phyloP scores from a whole-genome alignment of 352 stramenopile genomes.

The Phytophthora pini region DNA sequence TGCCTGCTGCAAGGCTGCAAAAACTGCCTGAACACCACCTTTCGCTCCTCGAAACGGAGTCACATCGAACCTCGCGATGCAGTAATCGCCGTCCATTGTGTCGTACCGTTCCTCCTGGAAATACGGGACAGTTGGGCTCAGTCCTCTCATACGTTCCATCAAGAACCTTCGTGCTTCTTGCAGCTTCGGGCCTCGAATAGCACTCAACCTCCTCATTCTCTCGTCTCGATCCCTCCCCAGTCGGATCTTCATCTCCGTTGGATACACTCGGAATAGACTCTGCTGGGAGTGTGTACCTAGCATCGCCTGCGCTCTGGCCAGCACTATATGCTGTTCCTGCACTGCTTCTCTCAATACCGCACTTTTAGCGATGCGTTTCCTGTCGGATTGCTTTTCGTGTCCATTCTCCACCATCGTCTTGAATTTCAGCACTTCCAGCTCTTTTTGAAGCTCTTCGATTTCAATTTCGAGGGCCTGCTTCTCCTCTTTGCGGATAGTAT shows the following conservation, averaged over 20 bases:
- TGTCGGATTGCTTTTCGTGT: constrained; percentile 14
- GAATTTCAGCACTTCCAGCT: constrained; percentile 48
- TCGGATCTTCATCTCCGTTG: constrained; percentile 43
- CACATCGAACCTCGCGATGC: constrained; percentile 60
- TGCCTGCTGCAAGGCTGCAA: constrained; percentile 54
- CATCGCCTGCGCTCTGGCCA: constrained; percentile 40
- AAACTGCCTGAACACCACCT: constrained; percentile 52
- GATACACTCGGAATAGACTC: constrained; percentile 32
- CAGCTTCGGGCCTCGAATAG: constrained; percentile 40
- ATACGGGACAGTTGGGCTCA: constrained; percentile 36
- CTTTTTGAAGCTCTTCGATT: constrained; percentile 37
- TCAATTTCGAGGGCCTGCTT: constrained; percentile 38
- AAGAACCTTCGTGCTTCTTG: constrained; percentile 40
- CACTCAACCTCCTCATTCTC: constrained; percentile 35
- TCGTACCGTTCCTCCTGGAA: constrained; percentile 57
- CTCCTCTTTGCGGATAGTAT: constrained; percentile 56
- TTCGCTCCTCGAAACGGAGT: constrained; percentile 49
- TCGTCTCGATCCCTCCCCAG: constrained; percentile 36
- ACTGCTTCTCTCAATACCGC: constrained; percentile 37
- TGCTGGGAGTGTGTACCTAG: constrained; percentile 34
- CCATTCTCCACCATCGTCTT: constrained; percentile 29
- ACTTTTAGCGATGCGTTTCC: constrained; percentile 17
- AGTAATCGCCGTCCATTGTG: constrained; percentile 53
- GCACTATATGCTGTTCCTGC: constrained; percentile 42
- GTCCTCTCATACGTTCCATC: constrained; percentile 29